These are phyloP conservation scores for Royoungia palumana DNA, from an alignment of 768 basidiomycete genomes.

Conservation along the genomic window DNA sequence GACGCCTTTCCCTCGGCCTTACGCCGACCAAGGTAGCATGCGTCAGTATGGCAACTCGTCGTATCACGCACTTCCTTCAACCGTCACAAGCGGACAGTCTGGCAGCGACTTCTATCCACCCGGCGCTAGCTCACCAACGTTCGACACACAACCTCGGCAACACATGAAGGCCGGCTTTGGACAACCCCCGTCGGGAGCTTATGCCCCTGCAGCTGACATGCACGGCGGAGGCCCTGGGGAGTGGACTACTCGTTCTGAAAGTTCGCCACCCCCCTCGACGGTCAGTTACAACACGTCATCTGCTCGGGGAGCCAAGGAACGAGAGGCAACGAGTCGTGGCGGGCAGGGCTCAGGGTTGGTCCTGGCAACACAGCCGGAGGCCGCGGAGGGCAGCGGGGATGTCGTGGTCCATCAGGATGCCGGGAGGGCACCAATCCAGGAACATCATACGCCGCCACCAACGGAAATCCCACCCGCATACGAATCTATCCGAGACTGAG, in stretches of 20 bases:
- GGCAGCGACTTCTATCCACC: constrained; percentile 11
- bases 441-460: constrained; percentile 9
- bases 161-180: constrained; percentile 2
- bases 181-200: constrained; percentile 1
- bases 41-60: constrained; percentile 20
- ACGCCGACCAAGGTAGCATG: constrained; percentile 18
- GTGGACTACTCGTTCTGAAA: constrained; percentile 18
- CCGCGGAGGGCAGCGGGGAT: constrained; percentile 16
- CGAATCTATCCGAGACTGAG: constrained; percentile 25
- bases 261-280: constrained; percentile 25
- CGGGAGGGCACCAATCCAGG: constrained; percentile 21
- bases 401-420: constrained; percentile 30
- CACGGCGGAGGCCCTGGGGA: constrained; percentile 15
- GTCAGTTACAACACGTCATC: constrained; percentile 10
- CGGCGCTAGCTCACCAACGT: not conserved
- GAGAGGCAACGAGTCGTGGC: constrained; percentile 21
- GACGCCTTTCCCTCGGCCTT: constrained; percentile 18
- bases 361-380: constrained; percentile 22
- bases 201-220: constrained; percentile 5
- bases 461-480: constrained; percentile 30
- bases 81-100: not conserved
- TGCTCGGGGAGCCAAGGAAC: constrained; percentile 19
- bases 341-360: constrained; percentile 15
- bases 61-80: constrained; percentile 3
- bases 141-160: constrained; percentile 9